These are phyloP conservation scores for Tephrocybe sp. DNA, from an alignment of 768 basidiomycete genomes.

Conservation along the genomic window DNA sequence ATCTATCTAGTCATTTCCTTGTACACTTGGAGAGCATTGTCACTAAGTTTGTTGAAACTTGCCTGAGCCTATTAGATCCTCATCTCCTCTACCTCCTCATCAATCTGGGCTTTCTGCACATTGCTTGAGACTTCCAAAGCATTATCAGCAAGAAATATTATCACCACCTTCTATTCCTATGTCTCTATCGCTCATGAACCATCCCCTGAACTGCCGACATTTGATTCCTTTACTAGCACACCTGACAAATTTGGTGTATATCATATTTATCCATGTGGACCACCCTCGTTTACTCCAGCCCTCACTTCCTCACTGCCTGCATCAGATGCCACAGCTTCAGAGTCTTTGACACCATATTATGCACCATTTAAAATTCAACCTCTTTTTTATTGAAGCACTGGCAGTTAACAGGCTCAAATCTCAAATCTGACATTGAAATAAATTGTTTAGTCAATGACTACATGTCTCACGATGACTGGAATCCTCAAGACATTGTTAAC, in stretches of 20 bases:
- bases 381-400: constrained; percentile 21
- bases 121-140: not conserved
- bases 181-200: not conserved
- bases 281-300: constrained; percentile 4
- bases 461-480: constrained; percentile 21
- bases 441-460: constrained; percentile 22
- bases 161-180: constrained; percentile 3
- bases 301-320: not conserved
- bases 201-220: not conserved
- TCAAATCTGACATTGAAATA: constrained; percentile 21
- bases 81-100: not conserved
- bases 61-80: too few relatives aligned
- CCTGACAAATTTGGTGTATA: constrained; percentile 5
- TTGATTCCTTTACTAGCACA: not conserved
- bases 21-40: too few relatives aligned
- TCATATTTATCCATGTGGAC: not conserved
- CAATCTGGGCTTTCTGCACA: not conserved
- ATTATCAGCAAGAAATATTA: not conserved
- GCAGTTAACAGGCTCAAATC: constrained; percentile 15
- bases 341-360: constrained; percentile 1
- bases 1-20: too few relatives aligned
- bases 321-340: too few relatives aligned
- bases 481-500: constrained; percentile 14
- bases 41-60: too few relatives aligned
- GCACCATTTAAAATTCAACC: constrained; percentile 21